A percentile compares a stretch with the other conserved stretches of the same genome.
Conservation (phyloP, 495 filamentous ascomycete genomes). For the Hypoxylon cercidicola region DNA sequence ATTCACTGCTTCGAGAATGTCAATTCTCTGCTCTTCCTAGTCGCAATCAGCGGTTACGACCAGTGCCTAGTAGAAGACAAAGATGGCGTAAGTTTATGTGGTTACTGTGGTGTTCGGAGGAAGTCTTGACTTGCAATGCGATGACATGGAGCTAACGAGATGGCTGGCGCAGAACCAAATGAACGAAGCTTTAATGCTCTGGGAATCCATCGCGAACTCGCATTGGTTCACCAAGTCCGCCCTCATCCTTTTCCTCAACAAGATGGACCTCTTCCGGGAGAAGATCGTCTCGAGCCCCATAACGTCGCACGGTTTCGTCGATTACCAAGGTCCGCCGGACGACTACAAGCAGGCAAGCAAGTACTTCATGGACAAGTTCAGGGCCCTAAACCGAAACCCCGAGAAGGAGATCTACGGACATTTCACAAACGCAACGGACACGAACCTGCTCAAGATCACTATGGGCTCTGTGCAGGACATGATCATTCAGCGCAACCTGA, state of each 20-base stretch:
- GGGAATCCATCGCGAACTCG: constrained; percentile 96
- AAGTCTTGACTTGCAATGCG: neutral
- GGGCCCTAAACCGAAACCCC: constrained; percentile 83
- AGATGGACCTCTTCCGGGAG: constrained; percentile 96
- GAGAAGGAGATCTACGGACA: constrained; percentile 93
- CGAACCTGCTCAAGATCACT: constrained; percentile 93
- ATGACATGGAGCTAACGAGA: constrained; percentile 32
- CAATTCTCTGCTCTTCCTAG: constrained; percentile 90
- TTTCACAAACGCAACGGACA: constrained; percentile 95
- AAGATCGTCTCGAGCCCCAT: constrained; percentile 86
- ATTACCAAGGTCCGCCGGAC: constrained; percentile 72
- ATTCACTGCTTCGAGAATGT: constrained; percentile 99
- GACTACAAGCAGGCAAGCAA: constrained; percentile 72
- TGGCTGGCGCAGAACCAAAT: constrained; percentile 89
- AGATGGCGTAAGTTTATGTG: constrained; percentile 77
- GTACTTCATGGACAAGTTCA: constrained; percentile 93
- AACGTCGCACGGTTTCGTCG: constrained; percentile 87
- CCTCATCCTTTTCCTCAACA: constrained; percentile 98
- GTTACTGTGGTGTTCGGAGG: constrained; percentile 1
- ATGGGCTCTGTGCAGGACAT: constrained; percentile 98
- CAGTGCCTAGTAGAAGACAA: constrained; percentile 97
- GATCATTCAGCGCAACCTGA: constrained; percentile 98
- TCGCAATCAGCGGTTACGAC: constrained; percentile 96
- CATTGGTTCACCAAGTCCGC: constrained; percentile 97
- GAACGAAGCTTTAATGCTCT: constrained; percentile 98